A percentile compares a stretch with the other conserved stretches of the same genome.
These are phyloP conservation scores for Elaeis oleifera DNA, from an alignment of 202 grass and related monocot genomes.

Conservation along the genomic window DNA sequence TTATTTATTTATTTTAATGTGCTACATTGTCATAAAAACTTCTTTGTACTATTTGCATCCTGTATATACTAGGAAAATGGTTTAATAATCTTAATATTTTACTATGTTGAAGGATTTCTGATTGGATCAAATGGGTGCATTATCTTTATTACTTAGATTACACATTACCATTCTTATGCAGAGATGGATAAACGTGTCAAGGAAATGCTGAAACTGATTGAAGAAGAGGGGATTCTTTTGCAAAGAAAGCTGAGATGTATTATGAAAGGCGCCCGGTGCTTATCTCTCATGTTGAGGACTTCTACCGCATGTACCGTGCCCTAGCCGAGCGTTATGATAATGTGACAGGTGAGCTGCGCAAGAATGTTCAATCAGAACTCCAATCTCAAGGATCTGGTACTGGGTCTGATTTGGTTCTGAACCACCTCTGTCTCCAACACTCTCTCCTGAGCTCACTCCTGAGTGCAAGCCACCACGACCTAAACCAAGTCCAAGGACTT, in stretches of 20 bases:
- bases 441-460: constrained; percentile 29
- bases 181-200: constrained; percentile 93
- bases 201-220: constrained; percentile 83
- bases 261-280: constrained; percentile 62
- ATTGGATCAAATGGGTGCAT: too few species aligned
- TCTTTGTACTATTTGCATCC: neutral
- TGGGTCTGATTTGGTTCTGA: constrained; percentile 55
- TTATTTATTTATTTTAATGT: too few species aligned
- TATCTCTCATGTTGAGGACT: constrained; percentile 71
- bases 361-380: constrained; percentile 60
- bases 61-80: too few species aligned
- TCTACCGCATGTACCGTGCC: constrained; percentile 91
- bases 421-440: constrained; percentile 33
- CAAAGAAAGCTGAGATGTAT: constrained; percentile 95
- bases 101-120: too few species aligned
- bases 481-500: constrained; percentile 32
- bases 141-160: too few species aligned
- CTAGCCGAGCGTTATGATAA: constrained; percentile 90
- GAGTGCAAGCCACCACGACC: constrained; percentile 29
- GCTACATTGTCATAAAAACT: neutral
- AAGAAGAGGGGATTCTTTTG: constrained; percentile 91
- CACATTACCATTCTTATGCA: constrained; percentile 15
- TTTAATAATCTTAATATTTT: too few species aligned
- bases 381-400: constrained; percentile 49
- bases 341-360: constrained; percentile 76